These are phyloP conservation scores for Metschnikowia amazonensis DNA, from an alignment of 805 yeast species.

Conservation along the genomic window DNA sequence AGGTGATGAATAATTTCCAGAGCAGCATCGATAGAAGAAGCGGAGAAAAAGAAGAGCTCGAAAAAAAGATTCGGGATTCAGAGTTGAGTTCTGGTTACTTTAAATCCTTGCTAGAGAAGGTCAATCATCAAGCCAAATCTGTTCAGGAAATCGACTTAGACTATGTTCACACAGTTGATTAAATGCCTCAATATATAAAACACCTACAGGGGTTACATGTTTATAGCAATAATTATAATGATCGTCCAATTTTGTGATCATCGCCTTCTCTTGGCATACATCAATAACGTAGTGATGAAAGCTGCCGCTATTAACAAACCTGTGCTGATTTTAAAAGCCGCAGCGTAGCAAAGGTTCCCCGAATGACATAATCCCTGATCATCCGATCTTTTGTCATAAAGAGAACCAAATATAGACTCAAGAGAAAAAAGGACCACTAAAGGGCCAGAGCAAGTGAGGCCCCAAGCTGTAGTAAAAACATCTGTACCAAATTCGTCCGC, in stretches of 20 bases:
- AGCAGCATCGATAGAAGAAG: conserved; percentile 58
- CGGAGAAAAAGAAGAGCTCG: conserved; percentile 53
- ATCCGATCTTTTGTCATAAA: conserved; percentile 45
- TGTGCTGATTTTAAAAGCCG: conserved; percentile 33
- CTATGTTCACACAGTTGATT: conserved; percentile 39
- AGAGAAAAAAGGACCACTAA: conserved; percentile 50
- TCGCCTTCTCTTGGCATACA: conserved; percentile 24
- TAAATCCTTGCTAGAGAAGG: conserved; percentile 43
- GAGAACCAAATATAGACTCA: conserved; percentile 52
- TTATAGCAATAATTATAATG: conserved; percentile 18
- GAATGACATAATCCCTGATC: conserved; percentile 37
- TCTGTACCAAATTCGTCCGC: conserved; percentile 70
- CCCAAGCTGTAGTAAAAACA: conserved; percentile 74
- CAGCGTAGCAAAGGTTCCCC: conserved; percentile 38
- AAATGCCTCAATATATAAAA: conserved; percentile 7
- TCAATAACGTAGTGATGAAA: conserved; percentile 21
- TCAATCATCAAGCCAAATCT: conserved; percentile 38
- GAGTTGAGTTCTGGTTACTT: conserved; percentile 56
- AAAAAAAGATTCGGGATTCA: conserved; percentile 50
- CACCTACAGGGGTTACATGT: conserved; percentile 26
- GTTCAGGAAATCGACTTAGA: conserved; percentile 46
- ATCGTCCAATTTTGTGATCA: neutral
- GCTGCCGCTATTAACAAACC: conserved; percentile 26
- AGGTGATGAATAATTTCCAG: conserved; percentile 69
- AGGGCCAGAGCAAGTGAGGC: conserved; percentile 69